Conservation (phyloP, 129 eudicot species). For the Centrapalus pauciflorus region DNA sequence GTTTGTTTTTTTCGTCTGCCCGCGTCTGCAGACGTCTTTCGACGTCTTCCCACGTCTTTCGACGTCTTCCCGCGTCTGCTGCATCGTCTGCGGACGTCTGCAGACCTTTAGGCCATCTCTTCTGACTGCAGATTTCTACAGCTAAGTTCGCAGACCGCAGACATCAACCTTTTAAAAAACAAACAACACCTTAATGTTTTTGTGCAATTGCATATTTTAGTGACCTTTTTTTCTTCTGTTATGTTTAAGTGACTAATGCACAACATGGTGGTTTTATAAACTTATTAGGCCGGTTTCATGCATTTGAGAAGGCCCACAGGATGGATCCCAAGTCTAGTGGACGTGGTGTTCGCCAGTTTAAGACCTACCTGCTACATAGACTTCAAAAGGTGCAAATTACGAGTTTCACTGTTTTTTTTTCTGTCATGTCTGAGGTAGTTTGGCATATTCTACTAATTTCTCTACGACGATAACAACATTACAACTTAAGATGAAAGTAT, state of each 20-base stretch:
- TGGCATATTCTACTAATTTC: neutral
- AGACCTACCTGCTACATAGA: constrained; percentile 84
- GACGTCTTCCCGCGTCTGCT: no score
- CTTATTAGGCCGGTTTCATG: constrained; percentile 86
- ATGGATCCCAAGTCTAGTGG: constrained; percentile 92
- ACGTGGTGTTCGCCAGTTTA: constrained; percentile 93
- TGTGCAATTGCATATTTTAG: neutral
- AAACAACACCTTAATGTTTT: no score
- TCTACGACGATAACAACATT: neutral
- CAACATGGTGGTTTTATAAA: neutral
- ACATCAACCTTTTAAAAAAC: no score
- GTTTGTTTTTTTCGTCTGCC: no score
- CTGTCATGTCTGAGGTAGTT: neutral
- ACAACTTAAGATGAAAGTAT: constrained; percentile 6
- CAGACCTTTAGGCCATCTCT: no score
- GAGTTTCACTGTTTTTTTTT: neutral
- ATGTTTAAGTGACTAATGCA: neutral
- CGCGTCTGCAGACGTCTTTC: no score
- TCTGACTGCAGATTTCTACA: no score
- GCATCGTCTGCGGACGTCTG: no score
- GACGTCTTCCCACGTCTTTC: no score
- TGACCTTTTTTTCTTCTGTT: neutral
- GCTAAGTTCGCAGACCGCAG: no score
- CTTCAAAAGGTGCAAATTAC: constrained; percentile 56
- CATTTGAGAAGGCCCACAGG: constrained; percentile 91